phyloP scores from a whole-genome alignment of 768 basidiomycete genomes.

The Xerocomellus chrysenteron region DNA sequence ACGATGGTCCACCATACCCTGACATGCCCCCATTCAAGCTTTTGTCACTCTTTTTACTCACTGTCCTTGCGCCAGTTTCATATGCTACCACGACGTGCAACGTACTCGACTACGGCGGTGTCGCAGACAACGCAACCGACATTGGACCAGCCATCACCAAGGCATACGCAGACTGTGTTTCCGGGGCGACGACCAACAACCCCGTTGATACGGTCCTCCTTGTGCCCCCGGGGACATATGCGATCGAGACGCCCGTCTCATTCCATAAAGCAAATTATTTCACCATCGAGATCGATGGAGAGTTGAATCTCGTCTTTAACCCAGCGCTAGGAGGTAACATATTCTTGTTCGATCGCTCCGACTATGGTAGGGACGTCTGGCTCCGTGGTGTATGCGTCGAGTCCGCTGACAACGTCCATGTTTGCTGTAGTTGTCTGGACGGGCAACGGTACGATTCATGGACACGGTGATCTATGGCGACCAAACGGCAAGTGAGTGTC shows the following conservation, averaged over 20 bases:
- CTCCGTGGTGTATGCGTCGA: not conserved
- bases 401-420: not conserved
- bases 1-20: not conserved
- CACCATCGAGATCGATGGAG: constrained; percentile 5
- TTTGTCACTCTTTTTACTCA: constrained; percentile 3
- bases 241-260: not conserved
- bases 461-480: constrained; percentile 6
- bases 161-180: constrained; percentile 1
- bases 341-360: constrained; percentile 3
- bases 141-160: constrained; percentile 1
- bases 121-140: constrained; percentile 6
- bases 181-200: not conserved
- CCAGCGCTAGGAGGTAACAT: not conserved
- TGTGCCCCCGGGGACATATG: constrained; percentile 8
- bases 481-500: not conserved
- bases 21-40: not conserved
- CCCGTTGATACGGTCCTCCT: constrained; percentile 2
- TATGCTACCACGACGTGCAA: constrained; percentile 8
- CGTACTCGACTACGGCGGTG: constrained; percentile 5
- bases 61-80: not conserved
- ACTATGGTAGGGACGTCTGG: not conserved
- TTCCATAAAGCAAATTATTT: not conserved
- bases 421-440: constrained; percentile 4
- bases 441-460: constrained; percentile 5
- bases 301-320: constrained; percentile 1